Conservation (phyloP, 164 flowering plant genomes). For the Magnolia sinica region DNA sequence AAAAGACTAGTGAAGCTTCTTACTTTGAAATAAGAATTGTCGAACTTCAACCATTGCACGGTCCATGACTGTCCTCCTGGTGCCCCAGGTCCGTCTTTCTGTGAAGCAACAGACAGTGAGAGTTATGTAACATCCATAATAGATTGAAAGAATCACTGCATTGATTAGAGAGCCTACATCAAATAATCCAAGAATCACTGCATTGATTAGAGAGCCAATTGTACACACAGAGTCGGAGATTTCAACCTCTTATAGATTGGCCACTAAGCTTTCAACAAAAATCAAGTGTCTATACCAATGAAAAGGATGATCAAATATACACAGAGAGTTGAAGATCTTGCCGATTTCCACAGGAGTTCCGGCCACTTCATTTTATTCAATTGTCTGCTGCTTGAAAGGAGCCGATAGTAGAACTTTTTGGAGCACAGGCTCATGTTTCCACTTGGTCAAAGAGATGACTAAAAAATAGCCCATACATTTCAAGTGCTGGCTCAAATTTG, state of each 20-base stretch:
- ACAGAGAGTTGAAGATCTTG: neutral
- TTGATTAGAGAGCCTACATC: neutral
- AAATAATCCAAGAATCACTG: neutral
- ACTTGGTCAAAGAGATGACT: neutral
- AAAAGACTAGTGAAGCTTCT: slow-evolving; percentile 2
- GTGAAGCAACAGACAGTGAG: slow-evolving; percentile 18
- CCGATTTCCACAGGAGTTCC: neutral
- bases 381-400: neutral
- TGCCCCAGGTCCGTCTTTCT: slow-evolving; percentile 98
- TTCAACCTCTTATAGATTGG: neutral
- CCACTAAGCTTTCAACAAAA: neutral
- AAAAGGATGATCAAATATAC: neutral
- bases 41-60: slow-evolving; percentile 91
- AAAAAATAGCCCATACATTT: neutral
- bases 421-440: neutral
- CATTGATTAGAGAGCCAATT: neutral
- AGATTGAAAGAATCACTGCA: neutral
- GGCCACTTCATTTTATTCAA: neutral
- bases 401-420: neutral
- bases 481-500: neutral
- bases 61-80: slow-evolving; percentile 99
- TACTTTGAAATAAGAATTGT: slow-evolving; percentile 95
- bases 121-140: neutral
- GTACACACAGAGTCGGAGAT: neutral
- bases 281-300: neutral